Base-by-base conservation (phyloP, 78 protist species). In the Paulinella micropora region DNA sequence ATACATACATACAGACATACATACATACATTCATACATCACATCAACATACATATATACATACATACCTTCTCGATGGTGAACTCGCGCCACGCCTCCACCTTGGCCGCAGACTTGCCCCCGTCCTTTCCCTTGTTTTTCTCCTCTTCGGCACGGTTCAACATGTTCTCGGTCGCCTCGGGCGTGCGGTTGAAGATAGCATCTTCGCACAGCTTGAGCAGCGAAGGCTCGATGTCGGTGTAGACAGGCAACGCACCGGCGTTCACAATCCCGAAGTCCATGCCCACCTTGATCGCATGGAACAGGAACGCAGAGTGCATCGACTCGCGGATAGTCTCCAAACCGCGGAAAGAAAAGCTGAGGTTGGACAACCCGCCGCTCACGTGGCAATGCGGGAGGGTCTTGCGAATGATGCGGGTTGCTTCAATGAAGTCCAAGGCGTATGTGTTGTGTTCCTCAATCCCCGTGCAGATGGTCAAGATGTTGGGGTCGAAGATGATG, bases 291-390 rank as follows among this genome's bases (percentile, higher is more conserved):
- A 81, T 86, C 4, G 88, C 88, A 35, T 96, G 93, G 79, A 90
- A 95, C 0, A 98, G 92, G 93, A 97, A 97, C 32, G 92, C 97
- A 9, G 94, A 41, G 93, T 96, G 99, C 97, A 98, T 96, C 38
- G 97, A 91, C 92, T 96, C 96, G 41, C 99, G 96, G 86, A 98
- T 39, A 37, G 39, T 87, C 32, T 92, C 94, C 77, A 92, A 86
- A 36, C 98, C 98, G 32, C 99, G 94, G 98, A 97, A 98, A 38
- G 98, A 93, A 93, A 97, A 98, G 23, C 98, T 96, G 38, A 98
- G 93, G 90, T 98, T 98, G 64, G 98, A 95, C n/a, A 98, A 95
- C 38, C 99, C 99, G 69, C 99, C 99, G 29, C 90, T 37, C 34
- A 95, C 84, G 38, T 88, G 85, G 79, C 77, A 31, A 51, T 86